Base-by-base conservation (phyloP, 805 yeast genomes). In the Ogataea paraovalis region DNA sequence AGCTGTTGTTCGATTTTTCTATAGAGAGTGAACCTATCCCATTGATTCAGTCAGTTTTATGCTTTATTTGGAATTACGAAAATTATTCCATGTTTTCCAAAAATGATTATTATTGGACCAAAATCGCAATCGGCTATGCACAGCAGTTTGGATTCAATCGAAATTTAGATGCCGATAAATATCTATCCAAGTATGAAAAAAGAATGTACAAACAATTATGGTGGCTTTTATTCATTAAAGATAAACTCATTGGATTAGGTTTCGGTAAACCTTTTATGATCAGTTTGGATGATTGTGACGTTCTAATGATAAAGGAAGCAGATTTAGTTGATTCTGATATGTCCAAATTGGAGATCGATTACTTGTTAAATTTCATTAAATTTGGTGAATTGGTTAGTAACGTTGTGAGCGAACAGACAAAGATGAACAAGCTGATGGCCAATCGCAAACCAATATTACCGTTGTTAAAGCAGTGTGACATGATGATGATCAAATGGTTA, bases 161-260 rank as follows among this genome's bases (percentile, higher is more conserved):
- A 58, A 78, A 53, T 41, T 44, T 57, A 23, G 47, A 53, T 20
- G 45, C 46, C 5, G 50, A 53, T 25, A 20, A 45, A 21, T 39
- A 47, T 25, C 21, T 52, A 21, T 19, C 53, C 2, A 22, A 16
- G 1, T 58, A 61, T 46, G 64, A 42, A 69, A 53, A 49, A 27
- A 48, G 45, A 20, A 54, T 60, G 53, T 54, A 53, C 40, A 55
- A 55, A 41, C 46, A 64, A 33, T 48, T 65, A 18, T 87, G 90
- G 88, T 87, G 95, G 95, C 72, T 80, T 51, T 66, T 87, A 19
- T 83, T 82, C 61, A 78, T 80, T 49, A 81, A 87, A 55, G 96
- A 87, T 64, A 69, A 88, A 21, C 71, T 78, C 37, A 79, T 82
- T 9, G 81, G 90, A 2, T 75, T 84, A 43, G 87, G 90, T 0